Base-by-base conservation (phyloP, 345 rosid species). In the Salix exigua region DNA sequence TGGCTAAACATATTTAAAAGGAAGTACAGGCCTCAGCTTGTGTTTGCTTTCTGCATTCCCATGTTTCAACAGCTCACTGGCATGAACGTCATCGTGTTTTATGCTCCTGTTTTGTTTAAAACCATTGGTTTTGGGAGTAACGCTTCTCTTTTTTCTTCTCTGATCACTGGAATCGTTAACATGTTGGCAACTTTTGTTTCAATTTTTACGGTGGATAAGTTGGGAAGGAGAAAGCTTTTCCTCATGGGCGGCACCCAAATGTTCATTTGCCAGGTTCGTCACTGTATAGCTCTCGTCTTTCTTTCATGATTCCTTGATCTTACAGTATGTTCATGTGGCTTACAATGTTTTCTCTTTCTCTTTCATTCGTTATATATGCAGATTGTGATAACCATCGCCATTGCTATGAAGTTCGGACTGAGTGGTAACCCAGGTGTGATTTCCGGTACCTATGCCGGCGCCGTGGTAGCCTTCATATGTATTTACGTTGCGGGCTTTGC, bases 401-500 rank as follows among this genome's bases (percentile, higher is more conserved):
- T 91, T 28, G 92, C 81, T 0, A 28, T 48, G 21, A 88, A 91
- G 61, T 90, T 91, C 18, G 94, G 94, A 73, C 38, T 66, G 35
- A 35, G 70, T n/a, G 94, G 92, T 13, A 67, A 82, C 61, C 86
- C 84, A 35, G 86, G 82, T 2, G 80, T 72, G 1, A 50, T 91
- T 33, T 74, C 83, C 8, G 74, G 65, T 26, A 1, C 75, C 71
- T 88, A 82, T 53, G 87, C 88, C 5, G 23, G 26, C 18, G 17
- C 55, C 18, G 68, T 90, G 26, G 91, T 88, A 61, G 70, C 58
- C 1, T 51, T 73, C 28, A 87, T 88, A 51, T 90, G 94, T 71
- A 64, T 79, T 6, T 90, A 83, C 46, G 86, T 87, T 26, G 83
- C 87, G 0, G 94, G 83, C 5, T 88, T 82, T 71, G 92, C 94